A percentile compares a stretch with the other conserved stretches of the same genome.
Evolutionary conservation across 225 moss, liverwort and hornwort genomes (phyloP).

Genomic region (Takakia lepidozioides): DNA sequence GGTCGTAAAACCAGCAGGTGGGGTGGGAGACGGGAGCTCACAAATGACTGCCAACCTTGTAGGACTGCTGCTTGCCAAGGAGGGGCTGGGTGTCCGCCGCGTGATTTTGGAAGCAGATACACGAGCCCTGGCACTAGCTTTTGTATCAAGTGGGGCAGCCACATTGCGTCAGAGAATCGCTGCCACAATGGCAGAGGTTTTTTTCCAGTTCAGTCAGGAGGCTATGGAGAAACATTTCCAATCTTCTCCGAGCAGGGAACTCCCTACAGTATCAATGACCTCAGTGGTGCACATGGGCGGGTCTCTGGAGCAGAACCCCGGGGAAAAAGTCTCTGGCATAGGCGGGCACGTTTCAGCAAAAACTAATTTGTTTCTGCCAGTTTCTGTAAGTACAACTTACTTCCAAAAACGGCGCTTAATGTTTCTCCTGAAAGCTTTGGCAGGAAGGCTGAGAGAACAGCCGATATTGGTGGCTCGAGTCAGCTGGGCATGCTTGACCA

Average conservation of each 20-base stretch:
- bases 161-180: slow-evolving; percentile 41
- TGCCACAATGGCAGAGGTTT: too few species aligned
- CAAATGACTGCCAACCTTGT: slow-evolving; percentile 13
- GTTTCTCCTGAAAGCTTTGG: slow-evolving; percentile 59
- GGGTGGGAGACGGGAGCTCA: slow-evolving; percentile 1
- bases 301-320: too few species aligned
- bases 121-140: slow-evolving; percentile 46
- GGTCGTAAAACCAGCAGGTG: not conserved
- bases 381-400: slow-evolving; percentile 4
- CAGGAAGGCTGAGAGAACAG: slow-evolving; percentile 39
- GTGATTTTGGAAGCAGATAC: slow-evolving; percentile 74
- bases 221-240: too few species aligned
- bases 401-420: slow-evolving; percentile 40
- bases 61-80: slow-evolving; percentile 39
- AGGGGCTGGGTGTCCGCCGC: slow-evolving; percentile 68
- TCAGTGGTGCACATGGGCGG: too few species aligned
- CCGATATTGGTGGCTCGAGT: slow-evolving; percentile 52
- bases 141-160: slow-evolving; percentile 52
- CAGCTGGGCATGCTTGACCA: slow-evolving; percentile 36
- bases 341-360: too few species aligned
- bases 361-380: not conserved
- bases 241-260: too few species aligned
- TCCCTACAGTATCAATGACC: too few species aligned
- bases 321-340: too few species aligned
- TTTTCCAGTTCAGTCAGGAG: too few species aligned